phyloP scores from a whole-genome alignment of 257 asterid species.

The Voacanga thouarsii region DNA sequence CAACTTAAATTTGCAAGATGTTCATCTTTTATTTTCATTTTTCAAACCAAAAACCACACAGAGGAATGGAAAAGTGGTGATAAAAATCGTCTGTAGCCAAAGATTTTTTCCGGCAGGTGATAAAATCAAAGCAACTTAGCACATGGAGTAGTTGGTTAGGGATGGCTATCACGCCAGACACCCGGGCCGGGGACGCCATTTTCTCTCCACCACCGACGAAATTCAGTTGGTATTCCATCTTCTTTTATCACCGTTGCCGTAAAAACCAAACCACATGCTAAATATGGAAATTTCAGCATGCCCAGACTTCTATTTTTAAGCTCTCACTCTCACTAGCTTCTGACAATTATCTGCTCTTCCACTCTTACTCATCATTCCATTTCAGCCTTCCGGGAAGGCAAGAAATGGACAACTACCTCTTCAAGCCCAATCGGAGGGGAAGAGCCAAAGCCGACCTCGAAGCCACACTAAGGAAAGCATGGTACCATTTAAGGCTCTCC shows the following conservation, averaged over 20 bases:
- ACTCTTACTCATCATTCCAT: neutral
- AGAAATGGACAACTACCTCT: conserved; percentile 3
- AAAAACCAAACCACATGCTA: neutral
- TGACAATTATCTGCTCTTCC: neutral
- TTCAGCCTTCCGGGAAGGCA: neutral
- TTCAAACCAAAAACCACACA: no score
- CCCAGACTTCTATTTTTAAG: neutral
- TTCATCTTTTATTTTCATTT: no score
- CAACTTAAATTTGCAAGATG: no score
- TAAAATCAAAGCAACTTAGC: no score
- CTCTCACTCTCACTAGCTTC: neutral
- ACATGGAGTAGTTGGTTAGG: no score
- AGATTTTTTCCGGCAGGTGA: no score
- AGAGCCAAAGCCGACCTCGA: conserved; percentile 48
- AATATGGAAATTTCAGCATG: neutral
- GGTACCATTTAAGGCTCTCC: conserved; percentile 84
- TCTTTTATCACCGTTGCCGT: neutral
- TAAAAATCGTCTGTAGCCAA: no score
- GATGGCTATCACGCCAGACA: no score
- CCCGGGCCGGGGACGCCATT: no score
- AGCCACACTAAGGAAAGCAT: conserved; percentile 59
- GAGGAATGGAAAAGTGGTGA: no score
- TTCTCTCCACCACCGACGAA: neutral
- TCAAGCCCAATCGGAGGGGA: neutral
- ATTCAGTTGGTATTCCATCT: neutral